Base-by-base conservation (phyloP, 2,329 filamentous ascomycete genomes). In the Moelleriella libera region DNA sequence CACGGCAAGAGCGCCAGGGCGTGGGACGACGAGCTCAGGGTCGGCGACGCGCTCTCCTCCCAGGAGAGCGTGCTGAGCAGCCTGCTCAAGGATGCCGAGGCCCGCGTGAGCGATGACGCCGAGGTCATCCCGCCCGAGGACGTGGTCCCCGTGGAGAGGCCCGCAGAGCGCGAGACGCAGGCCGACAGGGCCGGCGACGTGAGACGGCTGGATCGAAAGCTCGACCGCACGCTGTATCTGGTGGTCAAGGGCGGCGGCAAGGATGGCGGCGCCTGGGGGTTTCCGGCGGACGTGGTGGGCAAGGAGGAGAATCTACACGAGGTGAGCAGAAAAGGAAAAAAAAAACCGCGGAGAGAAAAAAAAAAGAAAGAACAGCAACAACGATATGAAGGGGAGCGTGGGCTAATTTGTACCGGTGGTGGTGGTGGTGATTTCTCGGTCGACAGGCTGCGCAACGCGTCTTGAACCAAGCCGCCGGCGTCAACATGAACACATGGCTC, bases 401-500 rank as follows among this genome's bases (percentile, higher is more conserved):
- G 34, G 34, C 34, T 9, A 37, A 5, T 37, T 37, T 37, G 34
- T 8, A 37, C 8, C 34, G 8, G 34, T 9, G 34, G 8, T 37
- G 12, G 12, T 37, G 8, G 8, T 71, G 47, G 6, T 6, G 40
- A n/a, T 30, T 37, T 37, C 21, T 12, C 29, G 11, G 21, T 21
- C 11, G 8, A 52, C 57, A 98, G 92, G 82, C 86, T 43, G 88
- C 90, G 39, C 78, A 88, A 60, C 78, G 88, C 50, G 80, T 88
- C 47, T 73, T 97, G 29, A 72, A 82, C 46, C 75, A 86, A 57
- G 73, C 87, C 4, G 88, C 83, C 8, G 92, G 92, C 49, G 69
- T 85, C 51, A 94, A 98, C 74, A 97, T 98, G 89, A 97, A 97
- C 71, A 96, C 88, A 48, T 98, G 92, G 89, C 79, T 97, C 56